These are phyloP conservation scores for Kwoniella sp. DNA, from an alignment of 768 basidiomycete genomes.

Conservation along the genomic window DNA sequence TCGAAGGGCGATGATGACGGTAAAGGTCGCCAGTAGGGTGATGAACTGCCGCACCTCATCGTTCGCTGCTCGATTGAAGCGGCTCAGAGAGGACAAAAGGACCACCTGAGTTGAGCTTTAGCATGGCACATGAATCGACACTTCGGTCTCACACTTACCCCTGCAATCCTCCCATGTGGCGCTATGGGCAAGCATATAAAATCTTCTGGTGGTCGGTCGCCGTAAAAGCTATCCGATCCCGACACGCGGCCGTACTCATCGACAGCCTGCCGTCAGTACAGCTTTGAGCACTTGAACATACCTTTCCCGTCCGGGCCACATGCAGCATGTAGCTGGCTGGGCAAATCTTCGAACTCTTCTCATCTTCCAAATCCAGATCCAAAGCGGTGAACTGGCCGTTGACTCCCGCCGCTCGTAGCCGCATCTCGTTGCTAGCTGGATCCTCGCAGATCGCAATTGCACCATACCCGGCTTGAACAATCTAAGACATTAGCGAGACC, in stretches of 20 bases:
- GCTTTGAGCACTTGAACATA: conserved; percentile 9
- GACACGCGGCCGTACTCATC: too few relatives aligned
- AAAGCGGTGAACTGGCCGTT: conserved; percentile 17
- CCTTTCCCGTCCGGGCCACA: conserved; percentile 26
- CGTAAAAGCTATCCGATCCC: conserved; percentile 18
- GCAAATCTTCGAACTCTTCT: conserved; percentile 5
- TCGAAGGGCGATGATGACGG: conserved; percentile 14
- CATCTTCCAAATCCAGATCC: conserved; percentile 19
- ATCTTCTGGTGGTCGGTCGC: conserved; percentile 5
- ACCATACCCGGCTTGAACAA: conserved; percentile 28
- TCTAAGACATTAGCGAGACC: conserved; percentile 6
- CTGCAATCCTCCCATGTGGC: conserved; percentile 18
- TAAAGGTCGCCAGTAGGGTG: conserved; percentile 23
- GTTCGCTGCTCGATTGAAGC: conserved; percentile 4
- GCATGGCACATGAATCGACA: neutral
- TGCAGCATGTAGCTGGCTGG: conserved; percentile 24
- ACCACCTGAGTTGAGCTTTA: conserved; percentile 6
- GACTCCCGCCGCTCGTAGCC: conserved; percentile 21
- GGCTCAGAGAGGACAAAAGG: conserved; percentile 17
- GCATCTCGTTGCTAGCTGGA: neutral
- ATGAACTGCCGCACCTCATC: conserved; percentile 17
- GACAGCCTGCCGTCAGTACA: too few relatives aligned
- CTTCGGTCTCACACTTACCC: neutral
- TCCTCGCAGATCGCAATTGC: conserved; percentile 24
- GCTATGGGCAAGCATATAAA: conserved; percentile 20